These are phyloP conservation scores for Solanum hybrid DNA, from an alignment of 305 asterid species.

Conservation along the genomic window DNA sequence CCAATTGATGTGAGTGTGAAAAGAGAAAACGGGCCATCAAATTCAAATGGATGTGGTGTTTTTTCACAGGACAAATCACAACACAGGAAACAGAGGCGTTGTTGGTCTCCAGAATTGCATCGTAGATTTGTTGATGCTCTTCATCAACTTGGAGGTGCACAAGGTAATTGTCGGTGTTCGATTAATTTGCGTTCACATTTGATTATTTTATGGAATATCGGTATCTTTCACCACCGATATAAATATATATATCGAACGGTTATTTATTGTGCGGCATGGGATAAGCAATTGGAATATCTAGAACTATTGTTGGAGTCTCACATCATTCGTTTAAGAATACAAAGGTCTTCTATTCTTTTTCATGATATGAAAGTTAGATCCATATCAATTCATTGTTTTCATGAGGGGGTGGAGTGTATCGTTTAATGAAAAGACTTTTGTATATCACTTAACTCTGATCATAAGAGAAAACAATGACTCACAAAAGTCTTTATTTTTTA, in stretches of 20 bases:
- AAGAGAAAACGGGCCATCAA: neutral
- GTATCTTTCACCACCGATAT: neutral
- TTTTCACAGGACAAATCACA: neutral
- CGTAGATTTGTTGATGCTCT: slow-evolving; percentile 25
- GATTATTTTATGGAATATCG: neutral
- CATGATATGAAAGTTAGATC: neutral
- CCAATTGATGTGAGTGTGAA: neutral
- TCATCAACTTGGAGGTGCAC: slow-evolving; percentile 23
- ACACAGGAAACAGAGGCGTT: slow-evolving; percentile 29
- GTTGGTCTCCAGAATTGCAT: slow-evolving; percentile 33
- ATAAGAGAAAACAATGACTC: neutral
- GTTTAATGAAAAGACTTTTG: neutral
- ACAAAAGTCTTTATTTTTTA: neutral
- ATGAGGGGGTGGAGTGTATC: neutral
- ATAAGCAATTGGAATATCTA: neutral
- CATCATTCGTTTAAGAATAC: neutral
- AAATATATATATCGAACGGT: neutral
- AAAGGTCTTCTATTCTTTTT: neutral
- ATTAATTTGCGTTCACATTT: neutral
- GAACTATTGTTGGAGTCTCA: neutral
- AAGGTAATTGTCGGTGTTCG: slow-evolving; percentile 8
- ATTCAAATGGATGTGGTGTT: neutral
- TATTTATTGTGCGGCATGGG: neutral
- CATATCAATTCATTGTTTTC: neutral
- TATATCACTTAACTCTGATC: neutral